Evolutionary conservation across 345 rosid genomes (phyloP), one percentile per base, ranked within the genome.

Genomic region (Stellera chamaejasme): DNA sequence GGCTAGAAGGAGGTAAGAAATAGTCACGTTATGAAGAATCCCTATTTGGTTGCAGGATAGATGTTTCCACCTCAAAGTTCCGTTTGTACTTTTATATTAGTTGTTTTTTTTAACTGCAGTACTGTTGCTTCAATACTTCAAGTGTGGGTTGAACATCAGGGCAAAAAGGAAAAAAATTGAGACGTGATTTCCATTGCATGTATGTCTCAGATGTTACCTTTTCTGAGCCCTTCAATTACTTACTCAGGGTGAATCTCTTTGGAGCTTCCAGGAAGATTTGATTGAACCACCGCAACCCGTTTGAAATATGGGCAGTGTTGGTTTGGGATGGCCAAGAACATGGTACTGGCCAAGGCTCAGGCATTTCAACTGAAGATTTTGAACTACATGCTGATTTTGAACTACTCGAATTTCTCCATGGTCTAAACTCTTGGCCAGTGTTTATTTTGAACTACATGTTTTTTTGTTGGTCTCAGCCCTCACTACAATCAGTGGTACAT

Each of bases 1-100:
- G 96, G 97, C 45, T 90, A 94, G 96, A 87, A 77, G 63, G 89
- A 90, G 90, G 94, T 80, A 76, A 57, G 16, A 27, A 48, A 56
- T 43, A 1, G 14, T 49, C 6, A 59, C 10, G 45, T 58, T 52
- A n/a, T 32, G 32, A 32, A 8, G 39, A 32, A 32, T 32, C 9
- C 39, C 39, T 1, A 32, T 0, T 46, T 46, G 50, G 19, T 45
- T 26, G 6, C 0, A 32, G 39, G 39, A 32, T 32, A 32, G 6
- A 32, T 32, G 39, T 32, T 19, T 32, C 39, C 39, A 32, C 7
- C 7, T 32, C 39, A 8, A 32, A 32, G 39, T 1, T 32, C 39
- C 2, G 5, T 32, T 32, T 32, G 5, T 8, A 32, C 39, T 5
- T 32, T 32, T 32, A 32, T 5, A 4, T 32, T 5, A 32, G 5